A percentile compares a stretch with the other conserved stretches of the same genome.
These are phyloP conservation scores for Zoysia pacifica DNA, from an alignment of 176 grass and related monocot species.

Conservation along the genomic window DNA sequence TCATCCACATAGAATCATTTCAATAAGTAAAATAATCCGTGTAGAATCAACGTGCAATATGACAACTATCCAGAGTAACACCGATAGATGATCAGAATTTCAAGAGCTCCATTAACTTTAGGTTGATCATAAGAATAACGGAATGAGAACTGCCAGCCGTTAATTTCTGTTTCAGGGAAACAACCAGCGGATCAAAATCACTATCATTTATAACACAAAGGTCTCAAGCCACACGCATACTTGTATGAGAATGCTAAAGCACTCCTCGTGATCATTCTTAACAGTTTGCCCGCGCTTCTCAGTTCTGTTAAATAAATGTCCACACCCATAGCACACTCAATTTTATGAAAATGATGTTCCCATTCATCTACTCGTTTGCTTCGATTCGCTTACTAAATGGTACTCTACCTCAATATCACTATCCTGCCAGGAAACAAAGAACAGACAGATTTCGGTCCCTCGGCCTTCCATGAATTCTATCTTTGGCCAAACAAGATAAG, in stretches of 20 bases:
- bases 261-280: background rate
- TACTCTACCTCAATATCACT: background rate
- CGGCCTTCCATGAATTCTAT: background rate
- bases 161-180: background rate
- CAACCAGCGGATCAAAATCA: conserved; percentile 1
- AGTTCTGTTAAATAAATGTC: background rate
- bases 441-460: background rate
- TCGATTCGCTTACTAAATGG: conserved; percentile 14
- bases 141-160: background rate
- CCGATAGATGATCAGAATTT: background rate
- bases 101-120: background rate
- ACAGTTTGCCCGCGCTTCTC: background rate
- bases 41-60: background rate
- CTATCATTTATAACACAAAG: background rate
- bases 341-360: background rate
- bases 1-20: background rate
- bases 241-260: background rate
- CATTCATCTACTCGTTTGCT: background rate
- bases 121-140: background rate
- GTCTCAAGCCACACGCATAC: background rate
- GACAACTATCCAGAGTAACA: background rate
- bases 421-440: background rate
- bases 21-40: background rate
- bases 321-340: background rate
- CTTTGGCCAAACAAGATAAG: conserved; percentile 17